Conservation (phyloP, 2,329 filamentous ascomycete genomes). For the Albophoma yamanashiensis region DNA sequence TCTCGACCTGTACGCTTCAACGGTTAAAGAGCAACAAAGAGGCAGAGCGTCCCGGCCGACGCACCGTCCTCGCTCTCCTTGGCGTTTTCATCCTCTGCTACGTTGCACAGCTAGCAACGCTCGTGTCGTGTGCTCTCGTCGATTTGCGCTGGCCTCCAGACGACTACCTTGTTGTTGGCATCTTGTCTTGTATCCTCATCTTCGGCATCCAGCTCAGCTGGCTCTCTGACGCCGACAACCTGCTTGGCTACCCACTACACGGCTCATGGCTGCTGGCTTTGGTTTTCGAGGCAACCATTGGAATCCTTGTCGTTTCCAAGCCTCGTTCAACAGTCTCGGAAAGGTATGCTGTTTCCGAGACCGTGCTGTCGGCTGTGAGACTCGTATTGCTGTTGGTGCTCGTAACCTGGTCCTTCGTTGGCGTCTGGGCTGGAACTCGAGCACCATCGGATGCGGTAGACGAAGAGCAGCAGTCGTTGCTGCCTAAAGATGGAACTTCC, state of each 20-base stretch:
- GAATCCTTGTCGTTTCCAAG: slow-evolving; percentile 14
- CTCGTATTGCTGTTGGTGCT: slow-evolving; percentile 17
- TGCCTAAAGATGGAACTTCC: slow-evolving; percentile 23
- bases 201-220: slow-evolving; percentile 50
- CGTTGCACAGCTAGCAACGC: slow-evolving; percentile 31
- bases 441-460: slow-evolving; percentile 25
- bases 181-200: slow-evolving; percentile 51
- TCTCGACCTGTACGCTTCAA: slow-evolving; percentile 44
- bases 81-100: slow-evolving; percentile 34
- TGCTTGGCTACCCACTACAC: slow-evolving; percentile 52
- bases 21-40: slow-evolving; percentile 20
- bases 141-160: slow-evolving; percentile 28
- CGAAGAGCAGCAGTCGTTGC: slow-evolving; percentile 47
- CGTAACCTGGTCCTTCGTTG: slow-evolving; percentile 11
- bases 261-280: slow-evolving; percentile 52
- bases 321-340: slow-evolving; percentile 1
- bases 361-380: slow-evolving; percentile 8
- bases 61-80: slow-evolving; percentile 28
- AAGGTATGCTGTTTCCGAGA: slow-evolving; percentile 13
- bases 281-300: slow-evolving; percentile 40
- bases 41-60: slow-evolving; percentile 9
- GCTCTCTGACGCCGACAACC: slow-evolving; percentile 37
- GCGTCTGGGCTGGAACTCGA: slow-evolving; percentile 16
- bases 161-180: slow-evolving; percentile 42
- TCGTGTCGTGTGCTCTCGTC: slow-evolving; percentile 25